Conservation (phyloP, 345 rosid genomes). For the Acer yangbiense region DNA sequence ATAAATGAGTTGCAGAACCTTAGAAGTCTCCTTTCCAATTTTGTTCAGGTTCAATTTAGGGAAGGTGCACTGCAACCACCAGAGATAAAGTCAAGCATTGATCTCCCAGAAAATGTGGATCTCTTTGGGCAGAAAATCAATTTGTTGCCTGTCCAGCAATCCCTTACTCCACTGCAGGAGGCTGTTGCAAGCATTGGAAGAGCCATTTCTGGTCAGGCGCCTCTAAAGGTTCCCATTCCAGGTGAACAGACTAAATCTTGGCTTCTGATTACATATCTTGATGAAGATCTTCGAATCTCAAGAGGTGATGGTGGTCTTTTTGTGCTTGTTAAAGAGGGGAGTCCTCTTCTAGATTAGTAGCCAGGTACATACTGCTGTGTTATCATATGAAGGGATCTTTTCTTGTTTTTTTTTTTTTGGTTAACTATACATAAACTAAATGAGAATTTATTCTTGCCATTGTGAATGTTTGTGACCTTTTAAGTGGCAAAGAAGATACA, state of each 20-base stretch:
- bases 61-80: constrained; percentile 86
- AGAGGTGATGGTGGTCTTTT: constrained; percentile 98
- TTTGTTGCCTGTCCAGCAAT: constrained; percentile 69
- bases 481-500: background rate
- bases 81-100: constrained; percentile 69
- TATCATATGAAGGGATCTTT: constrained; percentile 5
- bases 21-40: background rate
- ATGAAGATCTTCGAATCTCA: constrained; percentile 81
- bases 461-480: background rate
- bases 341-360: constrained; percentile 72
- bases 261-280: constrained; percentile 90
- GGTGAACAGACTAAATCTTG: constrained; percentile 70
- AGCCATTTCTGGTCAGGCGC: constrained; percentile 77
- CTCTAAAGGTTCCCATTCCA: constrained; percentile 82
- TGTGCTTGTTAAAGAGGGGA: constrained; percentile 85
- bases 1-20: background rate
- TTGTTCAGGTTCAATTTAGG: constrained; percentile 78
- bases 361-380: constrained; percentile 23
- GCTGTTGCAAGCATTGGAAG: constrained; percentile 67
- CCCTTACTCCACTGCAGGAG: constrained; percentile 74
- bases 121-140: constrained; percentile 79
- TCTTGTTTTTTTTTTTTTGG: background rate
- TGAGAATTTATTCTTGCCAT: background rate
- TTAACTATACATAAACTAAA: background rate
- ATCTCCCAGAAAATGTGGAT: constrained; percentile 65